Evolutionary conservation across 345 rosid genomes (phyloP), one percentile per base, ranked within the genome.

Genomic region (Mangifera indica): DNA sequence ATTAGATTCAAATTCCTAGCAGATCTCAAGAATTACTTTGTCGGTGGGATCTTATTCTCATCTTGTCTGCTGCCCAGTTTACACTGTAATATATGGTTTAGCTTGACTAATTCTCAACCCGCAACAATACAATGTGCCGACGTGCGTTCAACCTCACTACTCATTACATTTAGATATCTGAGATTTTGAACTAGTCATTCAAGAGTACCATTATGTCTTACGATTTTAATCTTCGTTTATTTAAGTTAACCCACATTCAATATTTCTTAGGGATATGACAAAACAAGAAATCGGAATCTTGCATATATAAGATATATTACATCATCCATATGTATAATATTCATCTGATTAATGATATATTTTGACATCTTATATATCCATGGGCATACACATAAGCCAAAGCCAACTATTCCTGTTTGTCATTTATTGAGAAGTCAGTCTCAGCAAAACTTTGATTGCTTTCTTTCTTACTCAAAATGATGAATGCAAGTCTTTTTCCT

Each of bases 21-120:
- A 77, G 59, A 75, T 82, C 76, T 77, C 65, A 63, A 51, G 64
- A 60, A 20, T 72, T 80, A 81, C 58, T 54, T 21, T 67, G 75
- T 71, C 70, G 78, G 77, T 62, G 78, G 56, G 74, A 74, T 81
- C 76, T 69, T 84, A 79, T 81, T 78, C 81, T 76, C 66, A 24
- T 67, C 34, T 52, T 77, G 80, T 79, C 83, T 63, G 77, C 78
- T 74, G 57, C 74, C 70, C 67, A 74, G 78, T 56, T 76, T 42
- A 78, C 84, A 71, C 46, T 25, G 66, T 63, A 60, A 60, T 61
- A 63, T 63, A 70, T 45, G 67, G 62, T 77, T 71, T 63, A 34
- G 54, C 56, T 42, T 37, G 1, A 37, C 8, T 37, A 37, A 37
- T 10, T 15, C 46, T 18, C 10, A 49, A 9, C 18, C 20, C 40